Evolutionary conservation across 495 filamentous ascomycete species (phyloP), one percentile per base, ranked within the genome.

Genomic region (Paragyromitra xinjiangensis): DNA sequence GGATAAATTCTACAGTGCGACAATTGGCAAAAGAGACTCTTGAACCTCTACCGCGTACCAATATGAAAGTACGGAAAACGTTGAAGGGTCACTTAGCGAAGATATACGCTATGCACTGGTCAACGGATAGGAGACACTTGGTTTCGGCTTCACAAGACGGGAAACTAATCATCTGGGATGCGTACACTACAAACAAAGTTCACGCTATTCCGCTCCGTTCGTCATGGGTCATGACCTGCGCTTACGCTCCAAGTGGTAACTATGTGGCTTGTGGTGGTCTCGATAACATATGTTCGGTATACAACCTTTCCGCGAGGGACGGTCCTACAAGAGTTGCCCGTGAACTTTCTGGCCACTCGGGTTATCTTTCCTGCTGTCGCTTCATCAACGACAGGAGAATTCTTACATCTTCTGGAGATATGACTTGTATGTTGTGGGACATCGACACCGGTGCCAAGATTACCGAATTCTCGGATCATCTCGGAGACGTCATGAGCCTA

Each of bases 31-130:
- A 91, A 82, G 90, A 92, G 85, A 90, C 94, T 69, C 94, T 96
- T 82, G 96, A 98, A 72, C 84, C 91, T 69, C 88, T 99, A 80
- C 96, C 94, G 64, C 91, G 92, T 82, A 95, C 94, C 82, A 92
- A 92, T 81, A 98, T 99, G 95, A 96, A 93, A 87, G 91, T 94
- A 73, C 94, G 95, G 85, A 92, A 93, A 83, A 96, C 94, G 44
- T 86, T 99, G 71, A 98, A 98, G 87, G 95, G 95, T 59, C 95
- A 99, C 89, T 86, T 99, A 42, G 95, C 95, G 69, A 99, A 99
- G 86, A 99, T 99, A 79, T 99, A 99, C 85, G 94, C 95, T 77
- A 99, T 99, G 95, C 96, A 99, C 86, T 99, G 95, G 95, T 98
- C 96, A 22, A 99, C 96, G 73, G 95, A 99, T 86, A 91, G 95